Conservation (phyloP, 768 basidiomycete species). For the Sporobolomyces phaffii region DNA sequence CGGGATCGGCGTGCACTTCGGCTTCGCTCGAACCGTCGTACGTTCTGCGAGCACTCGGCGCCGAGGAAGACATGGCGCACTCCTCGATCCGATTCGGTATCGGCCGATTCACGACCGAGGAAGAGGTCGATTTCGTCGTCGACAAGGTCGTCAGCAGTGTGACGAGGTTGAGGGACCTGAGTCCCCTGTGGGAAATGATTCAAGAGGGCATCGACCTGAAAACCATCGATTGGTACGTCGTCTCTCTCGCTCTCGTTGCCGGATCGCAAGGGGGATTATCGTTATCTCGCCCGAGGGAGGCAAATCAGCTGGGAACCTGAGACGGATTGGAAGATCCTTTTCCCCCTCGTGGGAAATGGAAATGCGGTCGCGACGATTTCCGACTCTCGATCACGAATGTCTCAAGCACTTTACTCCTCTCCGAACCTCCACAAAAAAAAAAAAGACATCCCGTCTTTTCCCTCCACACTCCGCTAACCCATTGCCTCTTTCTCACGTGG, state of each 20-base stretch:
- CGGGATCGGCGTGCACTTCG: constrained; percentile 96
- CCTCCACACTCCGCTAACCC: too few relatives aligned
- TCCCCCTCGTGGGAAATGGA: too few relatives aligned
- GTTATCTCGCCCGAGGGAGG: too few relatives aligned
- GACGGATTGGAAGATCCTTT: too few relatives aligned
- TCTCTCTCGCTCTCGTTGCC: background rate
- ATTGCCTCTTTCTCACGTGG: too few relatives aligned
- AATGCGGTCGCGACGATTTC: too few relatives aligned
- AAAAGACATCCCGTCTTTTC: too few relatives aligned
- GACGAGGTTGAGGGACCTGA: constrained; percentile 46
- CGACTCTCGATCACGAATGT: too few relatives aligned
- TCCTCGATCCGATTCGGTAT: constrained; percentile 95
- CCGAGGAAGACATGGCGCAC: constrained; percentile 98
- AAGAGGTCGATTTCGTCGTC: constrained; percentile 90
- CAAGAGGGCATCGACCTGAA: constrained; percentile 97
- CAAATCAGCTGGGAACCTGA: too few relatives aligned
- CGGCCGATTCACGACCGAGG: constrained; percentile 95
- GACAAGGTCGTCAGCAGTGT: constrained; percentile 82
- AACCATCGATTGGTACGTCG: constrained; percentile 59
- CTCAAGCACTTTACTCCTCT: background rate
- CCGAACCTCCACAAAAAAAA: background rate
- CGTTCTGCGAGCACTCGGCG: constrained; percentile 88
- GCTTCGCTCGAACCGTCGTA: constrained; percentile 98
- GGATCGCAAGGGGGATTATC: too few relatives aligned
- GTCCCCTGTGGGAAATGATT: constrained; percentile 97